Conservation (phyloP, 345 rosid genomes). For the Raphanus raphanistrum region DNA sequence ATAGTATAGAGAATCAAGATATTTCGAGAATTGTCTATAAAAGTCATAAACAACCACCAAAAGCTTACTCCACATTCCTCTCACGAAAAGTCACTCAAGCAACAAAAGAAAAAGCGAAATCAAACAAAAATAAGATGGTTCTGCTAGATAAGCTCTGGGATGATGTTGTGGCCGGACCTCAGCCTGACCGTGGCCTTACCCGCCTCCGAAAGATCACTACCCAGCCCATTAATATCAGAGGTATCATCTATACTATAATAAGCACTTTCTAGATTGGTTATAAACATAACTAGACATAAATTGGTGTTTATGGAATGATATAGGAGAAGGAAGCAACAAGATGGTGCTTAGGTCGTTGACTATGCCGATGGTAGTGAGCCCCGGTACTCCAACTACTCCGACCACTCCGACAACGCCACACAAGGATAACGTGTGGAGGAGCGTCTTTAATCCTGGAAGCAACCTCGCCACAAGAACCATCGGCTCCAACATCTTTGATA, state of each 20-base stretch:
- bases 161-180: conserved; percentile 90
- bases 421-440: conserved; percentile 96
- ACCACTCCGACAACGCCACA: conserved; percentile 69
- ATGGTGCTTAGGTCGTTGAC: conserved; percentile 54
- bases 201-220: conserved; percentile 69
- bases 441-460: conserved; percentile 94
- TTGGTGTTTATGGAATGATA: conserved; percentile 13
- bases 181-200: conserved; percentile 86
- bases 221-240: conserved; percentile 51
- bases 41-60: conserved; percentile 5
- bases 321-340: conserved; percentile 55
- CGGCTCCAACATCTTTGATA: conserved; percentile 75
- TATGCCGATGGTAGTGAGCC: conserved; percentile 53
- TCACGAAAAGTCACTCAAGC: conserved; percentile 10
- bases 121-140: conserved; percentile 33
- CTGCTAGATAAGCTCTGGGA: conserved; percentile 86
- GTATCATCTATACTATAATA: conserved; percentile 3
- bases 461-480: conserved; percentile 75
- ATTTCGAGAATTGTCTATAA: conserved; percentile 32
- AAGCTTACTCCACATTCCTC: conserved; percentile 24
- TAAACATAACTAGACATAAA: background rate
- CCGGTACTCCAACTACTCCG: conserved; percentile 56
- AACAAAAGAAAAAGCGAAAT: background rate
- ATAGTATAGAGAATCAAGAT: too few relatives aligned
- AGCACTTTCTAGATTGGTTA: background rate